Percentiles rank a stretch among this genome's conserved stretches.
Evolutionary conservation across 306 rosid species (phyloP).

Genomic region (Calophaca sinica): DNA sequence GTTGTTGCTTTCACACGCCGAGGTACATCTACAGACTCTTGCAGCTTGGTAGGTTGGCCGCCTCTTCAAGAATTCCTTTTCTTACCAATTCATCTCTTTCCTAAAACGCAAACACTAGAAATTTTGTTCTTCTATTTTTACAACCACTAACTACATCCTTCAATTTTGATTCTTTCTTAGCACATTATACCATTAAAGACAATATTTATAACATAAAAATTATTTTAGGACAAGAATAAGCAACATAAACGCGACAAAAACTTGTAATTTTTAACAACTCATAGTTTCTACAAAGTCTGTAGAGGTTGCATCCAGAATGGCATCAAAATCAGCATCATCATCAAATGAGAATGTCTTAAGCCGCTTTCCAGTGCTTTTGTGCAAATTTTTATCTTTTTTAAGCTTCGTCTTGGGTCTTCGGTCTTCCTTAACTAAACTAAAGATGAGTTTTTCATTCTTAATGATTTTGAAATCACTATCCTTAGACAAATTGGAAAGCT

Average conservation of each 20-base stretch:
- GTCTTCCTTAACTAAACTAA: constrained; percentile 73
- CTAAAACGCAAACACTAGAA: constrained; percentile 54
- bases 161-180: constrained; percentile 24
- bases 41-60: too few relatives aligned
- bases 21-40: too few relatives aligned
- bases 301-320: constrained; percentile 91
- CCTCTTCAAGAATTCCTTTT: constrained; percentile 87
- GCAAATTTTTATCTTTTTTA: constrained; percentile 54
- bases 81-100: constrained; percentile 94
- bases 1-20: too few relatives aligned
- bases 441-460: constrained; percentile 48
- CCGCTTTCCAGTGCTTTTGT: constrained; percentile 55
- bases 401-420: constrained; percentile 68
- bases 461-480: constrained; percentile 46
- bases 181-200: constrained; percentile 1
- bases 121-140: constrained; percentile 48
- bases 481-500: constrained; percentile 59
- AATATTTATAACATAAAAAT: too few relatives aligned
- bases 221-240: neutral
- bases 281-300: constrained; percentile 93
- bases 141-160: constrained; percentile 21
- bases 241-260: constrained; percentile 14
- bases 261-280: constrained; percentile 50
- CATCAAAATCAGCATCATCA: constrained; percentile 86
- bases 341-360: constrained; percentile 71